Evolutionary conservation across 768 basidiomycete genomes (phyloP).

Genomic region (Boletus huronensis): DNA sequence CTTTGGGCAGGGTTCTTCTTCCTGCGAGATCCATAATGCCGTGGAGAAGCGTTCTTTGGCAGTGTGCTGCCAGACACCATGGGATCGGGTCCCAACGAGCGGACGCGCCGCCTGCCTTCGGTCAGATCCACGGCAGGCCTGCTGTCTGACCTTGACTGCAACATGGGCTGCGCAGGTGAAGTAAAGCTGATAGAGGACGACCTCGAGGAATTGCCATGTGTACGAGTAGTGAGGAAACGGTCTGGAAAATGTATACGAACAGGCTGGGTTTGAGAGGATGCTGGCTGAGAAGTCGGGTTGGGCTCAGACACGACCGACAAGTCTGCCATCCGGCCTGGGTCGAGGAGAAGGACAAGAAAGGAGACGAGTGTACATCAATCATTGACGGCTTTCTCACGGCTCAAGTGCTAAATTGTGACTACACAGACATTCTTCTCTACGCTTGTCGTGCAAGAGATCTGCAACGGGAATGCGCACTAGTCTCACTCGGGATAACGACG

Average conservation of each 20-base stretch:
- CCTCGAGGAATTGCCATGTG: constrained; percentile 29
- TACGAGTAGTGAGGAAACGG: constrained; percentile 26
- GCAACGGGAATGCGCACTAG: constrained; percentile 3
- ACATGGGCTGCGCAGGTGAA: constrained; percentile 13
- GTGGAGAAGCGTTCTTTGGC: constrained; percentile 15
- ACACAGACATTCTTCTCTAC: constrained; percentile 1
- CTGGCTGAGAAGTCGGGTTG: constrained; percentile 11
- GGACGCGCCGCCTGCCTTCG: constrained; percentile 21
- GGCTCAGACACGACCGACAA: constrained; percentile 20
- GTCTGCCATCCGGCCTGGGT: constrained; percentile 29
- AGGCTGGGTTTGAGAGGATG: constrained; percentile 10
- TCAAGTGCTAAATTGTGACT: neutral
- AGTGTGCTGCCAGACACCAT: constrained; percentile 8
- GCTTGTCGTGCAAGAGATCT: constrained; percentile 9
- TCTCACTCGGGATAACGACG: constrained; percentile 5
- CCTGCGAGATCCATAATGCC: constrained; percentile 17
- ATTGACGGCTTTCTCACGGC: constrained; percentile 17
- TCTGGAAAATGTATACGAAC: constrained; percentile 36
- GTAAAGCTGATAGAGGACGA: constrained; percentile 29
- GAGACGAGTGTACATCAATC: neutral
- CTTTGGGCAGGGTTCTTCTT: constrained; percentile 17
- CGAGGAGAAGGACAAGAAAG: neutral
- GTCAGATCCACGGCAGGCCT: constrained; percentile 3
- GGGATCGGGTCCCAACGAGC: constrained; percentile 21
- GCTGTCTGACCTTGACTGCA: constrained; percentile 13